A percentile compares a stretch with the other conserved stretches of the same genome.
These are phyloP conservation scores for Wallacemonas sp. DNA, from an alignment of 208 protist species.

Conservation along the genomic window DNA sequence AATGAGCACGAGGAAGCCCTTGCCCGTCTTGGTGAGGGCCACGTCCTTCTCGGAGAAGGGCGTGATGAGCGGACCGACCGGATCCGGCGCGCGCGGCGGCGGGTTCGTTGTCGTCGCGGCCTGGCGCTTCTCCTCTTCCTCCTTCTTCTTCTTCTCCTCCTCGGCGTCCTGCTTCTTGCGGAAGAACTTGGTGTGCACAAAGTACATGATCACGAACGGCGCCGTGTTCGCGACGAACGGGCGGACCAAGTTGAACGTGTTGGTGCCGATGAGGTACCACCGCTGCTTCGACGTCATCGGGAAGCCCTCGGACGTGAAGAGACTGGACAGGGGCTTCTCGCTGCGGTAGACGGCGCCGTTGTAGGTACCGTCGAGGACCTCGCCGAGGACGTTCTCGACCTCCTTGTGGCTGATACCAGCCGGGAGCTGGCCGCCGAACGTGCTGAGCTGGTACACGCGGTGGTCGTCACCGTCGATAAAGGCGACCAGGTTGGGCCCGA, in stretches of 20 bases:
- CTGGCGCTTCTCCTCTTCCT: constrained; percentile 25
- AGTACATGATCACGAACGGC: constrained; percentile 80
- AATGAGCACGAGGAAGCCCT: constrained; percentile 75
- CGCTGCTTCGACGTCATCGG: constrained; percentile 49
- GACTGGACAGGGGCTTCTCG: constrained; percentile 26
- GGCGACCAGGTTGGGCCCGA: constrained; percentile 35
- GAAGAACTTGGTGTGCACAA: constrained; percentile 58
- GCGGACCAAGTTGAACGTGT: constrained; percentile 34
- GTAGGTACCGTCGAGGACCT: constrained; percentile 23
- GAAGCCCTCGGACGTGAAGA: constrained; percentile 50
- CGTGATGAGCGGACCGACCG: constrained; percentile 20
- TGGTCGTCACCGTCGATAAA: constrained; percentile 68
- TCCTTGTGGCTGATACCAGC: constrained; percentile 33
- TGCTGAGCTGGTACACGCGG: constrained; percentile 34
- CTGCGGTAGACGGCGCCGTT: constrained; percentile 3
- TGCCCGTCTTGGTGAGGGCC: constrained; percentile 45
- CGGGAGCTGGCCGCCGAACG: constrained; percentile 24
- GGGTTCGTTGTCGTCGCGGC: constrained; percentile 12
- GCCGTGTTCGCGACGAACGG: constrained; percentile 45
- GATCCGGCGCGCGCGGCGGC: not conserved
- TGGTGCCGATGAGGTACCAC: constrained; percentile 46
- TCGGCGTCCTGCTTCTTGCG: constrained; percentile 29
- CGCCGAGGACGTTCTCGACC: constrained; percentile 30
- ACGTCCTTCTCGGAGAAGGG: constrained; percentile 57
- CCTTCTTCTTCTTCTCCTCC: constrained; percentile 15